A percentile compares a stretch with the other conserved stretches of the same genome.
These are phyloP conservation scores for Penicillium sp. DNA, from an alignment of 2,329 filamentous ascomycete genomes.

Conservation along the genomic window DNA sequence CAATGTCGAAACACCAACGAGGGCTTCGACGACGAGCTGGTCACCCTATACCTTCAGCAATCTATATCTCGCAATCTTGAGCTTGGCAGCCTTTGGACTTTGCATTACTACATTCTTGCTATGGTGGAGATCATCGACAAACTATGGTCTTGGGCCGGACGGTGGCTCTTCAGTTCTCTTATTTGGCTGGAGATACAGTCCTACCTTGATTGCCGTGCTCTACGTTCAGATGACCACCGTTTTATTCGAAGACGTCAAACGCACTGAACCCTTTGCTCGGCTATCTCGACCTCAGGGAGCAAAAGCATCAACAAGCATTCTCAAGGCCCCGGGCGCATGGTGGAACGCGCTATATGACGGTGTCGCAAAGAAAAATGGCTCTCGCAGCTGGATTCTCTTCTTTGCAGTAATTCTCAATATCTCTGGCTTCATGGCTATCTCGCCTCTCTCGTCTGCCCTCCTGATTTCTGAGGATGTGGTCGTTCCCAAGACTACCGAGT, in stretches of 20 bases:
- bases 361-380: slow-evolving; percentile 13
- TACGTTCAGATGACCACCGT: slow-evolving; percentile 21
- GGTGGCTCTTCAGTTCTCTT: slow-evolving; percentile 21
- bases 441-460: slow-evolving; percentile 12
- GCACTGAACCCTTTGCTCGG: slow-evolving; percentile 25
- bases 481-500: slow-evolving; percentile 4
- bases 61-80: slow-evolving; percentile 1
- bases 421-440: slow-evolving; percentile 15
- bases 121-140: slow-evolving; percentile 17
- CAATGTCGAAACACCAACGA: too few relatives aligned
- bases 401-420: slow-evolving; percentile 11
- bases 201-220: slow-evolving; percentile 25
- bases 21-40: slow-evolving; percentile 1
- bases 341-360: slow-evolving; percentile 19
- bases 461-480: slow-evolving; percentile 9
- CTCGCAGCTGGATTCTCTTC: slow-evolving; percentile 8
- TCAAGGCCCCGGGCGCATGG: slow-evolving; percentile 20
- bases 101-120: slow-evolving; percentile 10
- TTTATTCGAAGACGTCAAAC: slow-evolving; percentile 23
- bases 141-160: slow-evolving; percentile 22
- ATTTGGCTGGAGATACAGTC: slow-evolving; percentile 27
- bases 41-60: slow-evolving; percentile 10
- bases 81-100: slow-evolving; percentile 1
- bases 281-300: slow-evolving; percentile 16
- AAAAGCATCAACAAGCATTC: slow-evolving; percentile 12